These are phyloP conservation scores for Microdochium bolleyi DNA, from an alignment of 2,329 filamentous ascomycete genomes.

Conservation along the genomic window DNA sequence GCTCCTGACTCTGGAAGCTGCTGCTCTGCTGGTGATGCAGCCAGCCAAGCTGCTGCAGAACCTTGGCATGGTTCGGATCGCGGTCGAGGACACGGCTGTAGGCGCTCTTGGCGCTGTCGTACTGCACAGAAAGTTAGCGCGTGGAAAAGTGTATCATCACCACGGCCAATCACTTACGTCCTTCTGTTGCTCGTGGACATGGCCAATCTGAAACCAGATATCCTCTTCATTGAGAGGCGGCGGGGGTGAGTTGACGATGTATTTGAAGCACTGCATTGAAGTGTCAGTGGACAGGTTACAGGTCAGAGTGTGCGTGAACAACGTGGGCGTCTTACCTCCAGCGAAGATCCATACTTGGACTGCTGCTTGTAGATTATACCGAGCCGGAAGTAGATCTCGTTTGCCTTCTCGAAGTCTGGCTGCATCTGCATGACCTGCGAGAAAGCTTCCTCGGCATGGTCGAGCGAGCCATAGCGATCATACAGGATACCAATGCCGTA, in stretches of 20 bases:
- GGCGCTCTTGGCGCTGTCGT: constrained; percentile 84
- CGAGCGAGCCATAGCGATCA: constrained; percentile 89
- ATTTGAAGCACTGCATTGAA: constrained; percentile 78
- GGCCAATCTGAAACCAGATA: constrained; percentile 99
- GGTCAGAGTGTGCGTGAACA: neutral
- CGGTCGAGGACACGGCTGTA: constrained; percentile 91
- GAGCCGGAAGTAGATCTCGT: constrained; percentile 96
- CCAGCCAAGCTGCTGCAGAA: constrained; percentile 96
- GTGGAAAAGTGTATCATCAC: constrained; percentile 13
- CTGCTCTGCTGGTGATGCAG: constrained; percentile 93
- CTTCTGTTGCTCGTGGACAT: constrained; percentile 98
- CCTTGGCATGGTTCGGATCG: constrained; percentile 94
- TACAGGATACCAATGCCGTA: constrained; percentile 98
- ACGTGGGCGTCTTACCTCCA: constrained; percentile 58
- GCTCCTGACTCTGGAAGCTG: constrained; percentile 85
- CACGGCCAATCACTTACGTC: constrained; percentile 57
- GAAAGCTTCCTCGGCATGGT: constrained; percentile 96
- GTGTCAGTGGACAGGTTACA: constrained; percentile 13
- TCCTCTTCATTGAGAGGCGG: constrained; percentile 92
- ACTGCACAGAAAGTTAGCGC: constrained; percentile 47
- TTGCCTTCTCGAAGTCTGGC: constrained; percentile 95
- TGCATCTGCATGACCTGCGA: constrained; percentile 99
- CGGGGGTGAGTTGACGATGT: constrained; percentile 89
- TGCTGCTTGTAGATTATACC: constrained; percentile 99
- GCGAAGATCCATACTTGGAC: constrained; percentile 82